These are phyloP conservation scores for Euryodendron excelsum DNA, from an alignment of 148 eudicot genomes.

Conservation along the genomic window DNA sequence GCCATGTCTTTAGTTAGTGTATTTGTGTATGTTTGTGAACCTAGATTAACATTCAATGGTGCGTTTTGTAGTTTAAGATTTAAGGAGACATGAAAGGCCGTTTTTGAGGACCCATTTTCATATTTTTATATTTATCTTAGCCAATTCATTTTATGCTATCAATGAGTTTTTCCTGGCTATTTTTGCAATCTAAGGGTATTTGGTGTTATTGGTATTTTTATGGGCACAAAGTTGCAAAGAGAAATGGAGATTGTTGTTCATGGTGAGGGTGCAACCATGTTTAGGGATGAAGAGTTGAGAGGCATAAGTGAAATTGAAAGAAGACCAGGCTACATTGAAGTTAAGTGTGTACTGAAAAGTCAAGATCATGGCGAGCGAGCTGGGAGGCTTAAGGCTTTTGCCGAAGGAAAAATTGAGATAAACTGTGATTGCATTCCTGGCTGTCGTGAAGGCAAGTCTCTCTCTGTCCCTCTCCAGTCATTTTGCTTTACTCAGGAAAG, in stretches of 20 bases:
- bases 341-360: neutral
- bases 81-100: no score
- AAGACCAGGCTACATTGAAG: neutral
- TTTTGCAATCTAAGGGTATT: neutral
- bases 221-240: neutral
- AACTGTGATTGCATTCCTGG: neutral
- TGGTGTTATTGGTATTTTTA: neutral
- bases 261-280: neutral
- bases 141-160: neutral
- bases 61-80: no score
- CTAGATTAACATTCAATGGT: no score
- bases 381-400: constrained; percentile 1
- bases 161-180: neutral
- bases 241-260: neutral
- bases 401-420: neutral
- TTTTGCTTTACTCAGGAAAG: neutral
- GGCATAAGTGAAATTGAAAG: neutral
- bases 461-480: neutral
- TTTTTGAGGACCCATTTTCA: no score
- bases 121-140: neutral
- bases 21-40: no score
- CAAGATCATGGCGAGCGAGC: neutral
- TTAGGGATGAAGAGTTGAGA: neutral
- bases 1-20: no score
- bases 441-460: neutral